phyloP scores from a whole-genome alignment of 2,329 filamentous ascomycete species.

The Davidsoniella virescens region DNA sequence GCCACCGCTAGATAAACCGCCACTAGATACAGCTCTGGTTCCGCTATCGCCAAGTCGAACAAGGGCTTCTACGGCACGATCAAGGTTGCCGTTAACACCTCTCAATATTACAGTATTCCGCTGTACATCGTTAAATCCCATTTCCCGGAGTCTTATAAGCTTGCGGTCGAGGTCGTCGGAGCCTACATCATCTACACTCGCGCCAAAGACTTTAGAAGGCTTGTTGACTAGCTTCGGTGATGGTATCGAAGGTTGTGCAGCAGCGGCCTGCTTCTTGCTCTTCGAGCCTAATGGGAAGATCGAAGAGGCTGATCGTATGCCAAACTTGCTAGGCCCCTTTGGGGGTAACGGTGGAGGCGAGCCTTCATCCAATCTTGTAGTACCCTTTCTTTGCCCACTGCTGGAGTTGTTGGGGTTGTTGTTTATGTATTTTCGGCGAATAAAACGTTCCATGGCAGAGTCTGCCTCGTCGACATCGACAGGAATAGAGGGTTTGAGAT shows the following conservation, averaged over 20 bases:
- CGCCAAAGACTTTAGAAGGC: constrained; percentile 52
- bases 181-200: constrained; percentile 36
- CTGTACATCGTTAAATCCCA: constrained; percentile 79
- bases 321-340: constrained; percentile 45
- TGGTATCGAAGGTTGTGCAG: constrained; percentile 14
- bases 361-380: constrained; percentile 38
- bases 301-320: constrained; percentile 45
- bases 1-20: not conserved
- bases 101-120: constrained; percentile 70
- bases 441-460: constrained; percentile 86
- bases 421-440: constrained; percentile 82
- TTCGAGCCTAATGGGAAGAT: constrained; percentile 48
- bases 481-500: constrained; percentile 67
- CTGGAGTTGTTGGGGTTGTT: constrained; percentile 28
- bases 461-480: constrained; percentile 87
- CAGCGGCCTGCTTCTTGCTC: constrained; percentile 32
- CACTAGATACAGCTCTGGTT: constrained; percentile 20
- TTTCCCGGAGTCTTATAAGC: constrained; percentile 60
- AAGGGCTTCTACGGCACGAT: constrained; percentile 71
- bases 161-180: constrained; percentile 56
- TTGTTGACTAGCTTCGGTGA: constrained; percentile 39
- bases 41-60: constrained; percentile 63
- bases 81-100: constrained; percentile 68
- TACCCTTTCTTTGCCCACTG: constrained; percentile 19
- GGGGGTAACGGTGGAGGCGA: constrained; percentile 42